Base-by-base conservation (phyloP, 192 early-diverging fungal genomes). In the Mycoemilia scoparia region DNA sequence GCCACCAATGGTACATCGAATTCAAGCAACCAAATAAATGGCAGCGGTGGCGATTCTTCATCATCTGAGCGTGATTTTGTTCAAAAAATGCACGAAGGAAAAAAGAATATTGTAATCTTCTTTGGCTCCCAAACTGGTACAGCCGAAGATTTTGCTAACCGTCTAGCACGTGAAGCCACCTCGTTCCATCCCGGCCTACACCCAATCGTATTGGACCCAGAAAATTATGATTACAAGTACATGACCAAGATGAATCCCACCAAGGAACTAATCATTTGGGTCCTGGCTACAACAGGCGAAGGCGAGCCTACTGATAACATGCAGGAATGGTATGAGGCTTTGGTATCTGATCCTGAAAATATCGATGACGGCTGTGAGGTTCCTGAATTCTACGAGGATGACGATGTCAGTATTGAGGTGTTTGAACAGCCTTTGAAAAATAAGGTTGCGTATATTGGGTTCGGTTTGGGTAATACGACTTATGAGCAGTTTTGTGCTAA, bases 71-170 rank as follows among this genome's bases (percentile, higher is more conserved):
- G 46, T 11, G 57, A 61, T 43, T 57, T 66, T 53, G 54, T 66
- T 19, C 24, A 42, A n/a, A 53, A 54, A 51, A 60, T 66, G 57
- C 54, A 50, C 41, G 56, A 49, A 22, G 51, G 48, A 1, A 74
- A 67, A 41, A 74, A 80, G 41, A 70, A 78, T 35, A 71, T 87
- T 20, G 71, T 89, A 22, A 58, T 89, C 21, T 87, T 98, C 47
- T 98, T 87, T 46, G 95, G 95, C 30, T 92, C 88, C 14, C 95
- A 98, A 64, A 98, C 95, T 5, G 95, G 95, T 37, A 98, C 95
- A 5, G 93, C 90, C 29, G 95, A 98, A 61, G 95, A 98, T 47
- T 87, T 93, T 62, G 90, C 95, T 30, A 67, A 69, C 18, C 84
- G 90, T 27, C 48, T 91, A 34, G 80, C 76, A 43, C 88, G 90